Evolutionary conservation across 176 grass and related monocot genomes (phyloP).

Genomic region (Dendrocalamus sinicus): DNA sequence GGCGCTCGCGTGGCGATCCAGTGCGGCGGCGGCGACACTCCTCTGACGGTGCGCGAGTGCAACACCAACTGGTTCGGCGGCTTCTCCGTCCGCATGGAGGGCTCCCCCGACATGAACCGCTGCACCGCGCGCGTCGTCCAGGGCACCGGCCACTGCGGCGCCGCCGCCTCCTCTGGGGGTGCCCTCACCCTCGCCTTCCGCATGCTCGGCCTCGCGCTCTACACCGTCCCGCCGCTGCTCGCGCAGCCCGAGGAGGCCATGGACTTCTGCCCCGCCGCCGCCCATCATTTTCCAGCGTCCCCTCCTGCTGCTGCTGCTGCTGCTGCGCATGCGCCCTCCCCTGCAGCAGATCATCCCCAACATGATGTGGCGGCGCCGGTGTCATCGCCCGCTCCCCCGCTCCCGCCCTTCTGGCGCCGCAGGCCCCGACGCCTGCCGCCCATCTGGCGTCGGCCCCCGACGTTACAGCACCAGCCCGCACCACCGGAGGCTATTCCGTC

Average conservation of each 20-base stretch:
- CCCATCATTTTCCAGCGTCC: background rate
- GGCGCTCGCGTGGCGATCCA: conserved; percentile 74
- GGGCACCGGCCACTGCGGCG: conserved; percentile 62
- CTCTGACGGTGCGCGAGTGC: conserved; percentile 54
- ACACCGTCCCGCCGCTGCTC: conserved; percentile 78
- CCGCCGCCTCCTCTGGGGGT: background rate
- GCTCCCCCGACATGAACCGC: conserved; percentile 71
- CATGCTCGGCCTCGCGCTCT: conserved; percentile 66
- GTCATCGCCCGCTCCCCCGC: background rate
- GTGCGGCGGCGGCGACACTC: conserved; percentile 61
- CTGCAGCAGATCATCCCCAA: too few relatives aligned
- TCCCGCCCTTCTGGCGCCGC: conserved; percentile 37
- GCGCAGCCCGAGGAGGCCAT: conserved; percentile 59
- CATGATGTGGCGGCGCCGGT: background rate
- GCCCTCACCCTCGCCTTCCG: conserved; percentile 71
- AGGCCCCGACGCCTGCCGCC: conserved; percentile 31
- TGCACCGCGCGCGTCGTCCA: conserved; percentile 78
- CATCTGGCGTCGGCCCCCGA: conserved; percentile 47
- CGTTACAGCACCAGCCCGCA: background rate
- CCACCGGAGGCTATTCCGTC: background rate
- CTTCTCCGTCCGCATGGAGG: conserved; percentile 73
- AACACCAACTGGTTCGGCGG: conserved; percentile 90
- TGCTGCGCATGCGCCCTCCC: background rate
- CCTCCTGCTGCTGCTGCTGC: too few relatives aligned
- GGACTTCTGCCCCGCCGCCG: conserved; percentile 56